Conservation (phyloP, 441 rosid species). For the Manihot esculenta region DNA sequence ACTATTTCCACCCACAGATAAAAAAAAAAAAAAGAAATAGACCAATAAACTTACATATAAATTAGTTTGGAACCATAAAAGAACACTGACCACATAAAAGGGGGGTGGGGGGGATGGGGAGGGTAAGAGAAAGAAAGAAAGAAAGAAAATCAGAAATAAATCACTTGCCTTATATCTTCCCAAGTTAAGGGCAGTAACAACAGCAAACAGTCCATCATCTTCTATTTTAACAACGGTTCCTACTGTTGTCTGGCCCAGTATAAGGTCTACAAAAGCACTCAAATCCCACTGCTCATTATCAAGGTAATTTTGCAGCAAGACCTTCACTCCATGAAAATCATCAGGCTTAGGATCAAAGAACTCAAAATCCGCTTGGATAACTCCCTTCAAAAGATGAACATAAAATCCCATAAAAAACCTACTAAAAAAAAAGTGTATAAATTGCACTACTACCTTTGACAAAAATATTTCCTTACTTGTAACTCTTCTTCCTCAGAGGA, state of each 20-base stretch:
- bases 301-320: slow-evolving; percentile 58
- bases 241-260: slow-evolving; percentile 73
- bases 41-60: no score
- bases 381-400: slow-evolving; percentile 67
- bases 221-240: slow-evolving; percentile 88
- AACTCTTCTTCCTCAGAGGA: slow-evolving; percentile 70
- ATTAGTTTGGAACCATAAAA: no score
- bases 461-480: slow-evolving; percentile 37
- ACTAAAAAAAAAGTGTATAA: no score
- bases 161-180: slow-evolving; percentile 68
- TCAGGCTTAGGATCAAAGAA: slow-evolving; percentile 83
- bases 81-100: no score
- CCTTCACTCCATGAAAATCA: slow-evolving; percentile 80
- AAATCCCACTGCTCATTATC: slow-evolving; percentile 79
- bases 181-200: slow-evolving; percentile 66
- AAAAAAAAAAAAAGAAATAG: background rate
- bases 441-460: background rate
- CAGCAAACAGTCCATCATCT: slow-evolving; percentile 42
- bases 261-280: slow-evolving; percentile 81
- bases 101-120: background rate
- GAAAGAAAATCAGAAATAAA: background rate
- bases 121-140: background rate
- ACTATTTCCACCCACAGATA: background rate
- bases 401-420: slow-evolving; percentile 10
- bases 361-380: slow-evolving; percentile 82